These are phyloP conservation scores for Monilinia aucupariae DNA, from an alignment of 2,329 filamentous ascomycete genomes.

Conservation along the genomic window DNA sequence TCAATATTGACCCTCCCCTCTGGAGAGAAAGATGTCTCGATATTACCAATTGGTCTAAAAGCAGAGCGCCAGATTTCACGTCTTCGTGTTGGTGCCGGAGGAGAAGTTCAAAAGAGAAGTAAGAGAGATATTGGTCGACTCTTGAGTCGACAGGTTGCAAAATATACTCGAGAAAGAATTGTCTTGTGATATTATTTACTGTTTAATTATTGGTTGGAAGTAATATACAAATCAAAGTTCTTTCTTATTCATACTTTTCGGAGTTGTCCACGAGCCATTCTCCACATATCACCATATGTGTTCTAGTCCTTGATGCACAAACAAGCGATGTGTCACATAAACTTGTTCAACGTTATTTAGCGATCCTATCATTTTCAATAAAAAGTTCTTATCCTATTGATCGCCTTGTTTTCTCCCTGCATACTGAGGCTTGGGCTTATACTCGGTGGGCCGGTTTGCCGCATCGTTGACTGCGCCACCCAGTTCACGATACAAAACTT, in stretches of 20 bases:
- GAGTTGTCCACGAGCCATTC: background rate
- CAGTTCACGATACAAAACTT: background rate
- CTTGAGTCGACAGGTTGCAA: constrained; percentile 71
- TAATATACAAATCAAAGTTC: background rate
- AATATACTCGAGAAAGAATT: constrained; percentile 79
- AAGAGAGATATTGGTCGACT: constrained; percentile 70
- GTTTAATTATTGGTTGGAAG: constrained; percentile 10
- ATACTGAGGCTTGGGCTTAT: constrained; percentile 2
- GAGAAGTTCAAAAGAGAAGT: constrained; percentile 64
- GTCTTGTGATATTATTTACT: constrained; percentile 45
- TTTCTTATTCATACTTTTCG: background rate
- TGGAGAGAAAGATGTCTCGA: constrained; percentile 39
- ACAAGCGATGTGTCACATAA: background rate
- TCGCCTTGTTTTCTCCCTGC: background rate
- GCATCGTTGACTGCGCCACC: background rate
- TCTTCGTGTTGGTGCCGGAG: constrained; percentile 59
- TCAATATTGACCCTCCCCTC: constrained; percentile 45
- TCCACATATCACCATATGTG: constrained; percentile 3
- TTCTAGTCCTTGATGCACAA: constrained; percentile 2
- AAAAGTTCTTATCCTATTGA: background rate
- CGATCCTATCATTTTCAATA: constrained; percentile 12
- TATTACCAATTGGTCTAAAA: constrained; percentile 71
- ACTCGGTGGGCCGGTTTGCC: background rate
- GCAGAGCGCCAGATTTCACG: constrained; percentile 45
- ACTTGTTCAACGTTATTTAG: background rate